These are phyloP conservation scores for Phytophthora pistaciae DNA, from an alignment of 352 stramenopile genomes.

Conservation along the genomic window DNA sequence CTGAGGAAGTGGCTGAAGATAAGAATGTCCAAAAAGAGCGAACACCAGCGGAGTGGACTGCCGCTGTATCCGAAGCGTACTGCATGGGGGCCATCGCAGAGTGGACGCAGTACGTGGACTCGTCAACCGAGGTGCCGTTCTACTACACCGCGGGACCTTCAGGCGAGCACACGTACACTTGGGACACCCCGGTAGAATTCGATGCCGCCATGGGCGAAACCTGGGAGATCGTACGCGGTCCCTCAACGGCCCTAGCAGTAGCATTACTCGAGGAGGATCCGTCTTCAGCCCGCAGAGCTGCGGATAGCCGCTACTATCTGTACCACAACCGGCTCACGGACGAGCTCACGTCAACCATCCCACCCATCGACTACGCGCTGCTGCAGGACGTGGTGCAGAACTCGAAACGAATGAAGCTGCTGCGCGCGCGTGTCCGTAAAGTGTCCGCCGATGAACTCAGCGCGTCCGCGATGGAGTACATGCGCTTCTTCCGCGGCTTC, in stretches of 20 bases:
- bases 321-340: constrained; percentile 73
- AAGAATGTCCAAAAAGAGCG: constrained; percentile 26
- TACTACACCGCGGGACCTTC: constrained; percentile 37
- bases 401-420: constrained; percentile 67
- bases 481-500: constrained; percentile 76
- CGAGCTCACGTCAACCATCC: constrained; percentile 53
- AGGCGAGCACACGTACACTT: constrained; percentile 43
- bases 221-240: constrained; percentile 67
- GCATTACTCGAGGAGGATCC: constrained; percentile 8
- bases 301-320: constrained; percentile 52
- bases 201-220: constrained; percentile 63
- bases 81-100: constrained; percentile 71
- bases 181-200: constrained; percentile 78
- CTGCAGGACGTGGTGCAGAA: constrained; percentile 82
- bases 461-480: constrained; percentile 75
- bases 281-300: constrained; percentile 10
- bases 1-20: constrained; percentile 19
- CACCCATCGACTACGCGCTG: constrained; percentile 62
- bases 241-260: constrained; percentile 10
- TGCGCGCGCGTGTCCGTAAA: constrained; percentile 68
- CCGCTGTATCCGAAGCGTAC: constrained; percentile 45
- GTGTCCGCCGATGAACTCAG: constrained; percentile 47
- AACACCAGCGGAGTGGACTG: constrained; percentile 56
- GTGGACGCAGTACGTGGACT: constrained; percentile 83
- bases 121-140: constrained; percentile 57